Evolutionary conservation across 2,329 filamentous ascomycete species (phyloP).

Genomic region (Ophiognomonia clavigignenti-juglandacearum): DNA sequence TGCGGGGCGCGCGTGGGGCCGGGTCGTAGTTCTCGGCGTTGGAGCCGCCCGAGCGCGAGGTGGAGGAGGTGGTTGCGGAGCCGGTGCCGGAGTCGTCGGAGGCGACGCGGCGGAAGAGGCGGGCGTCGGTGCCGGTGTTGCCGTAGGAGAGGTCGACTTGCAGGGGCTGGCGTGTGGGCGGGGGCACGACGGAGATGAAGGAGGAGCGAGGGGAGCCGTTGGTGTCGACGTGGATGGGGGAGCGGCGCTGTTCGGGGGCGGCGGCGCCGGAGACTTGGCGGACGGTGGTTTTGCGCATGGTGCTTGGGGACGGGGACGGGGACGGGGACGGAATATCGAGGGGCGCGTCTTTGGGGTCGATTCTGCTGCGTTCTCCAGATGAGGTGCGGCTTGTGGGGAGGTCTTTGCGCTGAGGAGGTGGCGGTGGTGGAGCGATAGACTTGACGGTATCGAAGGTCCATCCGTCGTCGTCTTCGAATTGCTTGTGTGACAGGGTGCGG

Average conservation of each 20-base stretch:
- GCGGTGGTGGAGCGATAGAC: slow-evolving; percentile 48
- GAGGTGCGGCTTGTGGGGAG: slow-evolving; percentile 51
- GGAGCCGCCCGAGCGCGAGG: slow-evolving; percentile 33
- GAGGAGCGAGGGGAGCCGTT: slow-evolving; percentile 39
- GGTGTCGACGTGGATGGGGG: slow-evolving; percentile 24
- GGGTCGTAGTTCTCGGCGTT: slow-evolving; percentile 58
- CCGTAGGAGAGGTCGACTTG: slow-evolving; percentile 90
- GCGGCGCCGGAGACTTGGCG: slow-evolving; percentile 37
- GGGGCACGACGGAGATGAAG: slow-evolving; percentile 33
- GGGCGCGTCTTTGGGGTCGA: slow-evolving; percentile 58
- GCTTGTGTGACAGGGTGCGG: slow-evolving; percentile 60
- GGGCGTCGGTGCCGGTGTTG: slow-evolving; percentile 86
- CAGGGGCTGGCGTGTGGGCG: slow-evolving; percentile 68
- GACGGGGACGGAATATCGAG: slow-evolving; percentile 53
- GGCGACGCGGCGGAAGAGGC: slow-evolving; percentile 80
- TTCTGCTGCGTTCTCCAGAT: slow-evolving; percentile 56
- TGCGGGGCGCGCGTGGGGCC: slow-evolving; percentile 31
- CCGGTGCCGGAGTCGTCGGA: slow-evolving; percentile 58
- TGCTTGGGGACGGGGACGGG: slow-evolving; percentile 47
- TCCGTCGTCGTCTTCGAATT: slow-evolving; percentile 68
- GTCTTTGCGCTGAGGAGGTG: slow-evolving; percentile 38
- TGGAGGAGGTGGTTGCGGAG: slow-evolving; percentile 25
- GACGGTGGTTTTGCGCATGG: slow-evolving; percentile 57
- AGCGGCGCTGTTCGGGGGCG: slow-evolving; percentile 18
- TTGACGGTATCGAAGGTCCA: slow-evolving; percentile 97